Evolutionary conservation across 2,329 filamentous ascomycete species (phyloP).

Genomic region (Diaporthe australafricana): DNA sequence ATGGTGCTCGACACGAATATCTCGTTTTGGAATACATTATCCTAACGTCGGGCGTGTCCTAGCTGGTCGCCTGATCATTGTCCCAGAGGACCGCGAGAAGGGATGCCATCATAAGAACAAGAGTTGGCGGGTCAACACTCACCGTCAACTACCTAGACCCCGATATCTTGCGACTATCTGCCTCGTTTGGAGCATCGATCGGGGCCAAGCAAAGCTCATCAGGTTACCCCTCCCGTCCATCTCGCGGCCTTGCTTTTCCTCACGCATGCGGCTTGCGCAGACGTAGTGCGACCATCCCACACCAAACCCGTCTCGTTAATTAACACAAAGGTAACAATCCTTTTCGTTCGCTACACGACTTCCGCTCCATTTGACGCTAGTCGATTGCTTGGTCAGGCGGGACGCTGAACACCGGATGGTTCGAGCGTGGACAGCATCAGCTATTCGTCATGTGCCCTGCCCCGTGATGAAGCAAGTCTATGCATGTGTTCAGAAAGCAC

Average conservation of each 20-base stretch:
- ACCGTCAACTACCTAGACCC: no score
- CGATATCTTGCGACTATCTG: no score
- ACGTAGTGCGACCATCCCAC: slow-evolving; percentile 33
- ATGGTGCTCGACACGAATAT: background rate
- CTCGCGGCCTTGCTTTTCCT: background rate
- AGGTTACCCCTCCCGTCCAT: background rate
- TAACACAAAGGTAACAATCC: background rate
- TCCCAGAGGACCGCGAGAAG: no score
- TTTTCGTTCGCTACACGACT: background rate
- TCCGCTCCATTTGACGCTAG: background rate
- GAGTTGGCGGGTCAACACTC: background rate
- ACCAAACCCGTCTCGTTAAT: background rate
- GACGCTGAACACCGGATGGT: background rate
- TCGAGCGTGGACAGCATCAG: slow-evolving; percentile 16
- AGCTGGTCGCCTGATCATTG: no score
- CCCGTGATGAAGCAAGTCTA: background rate
- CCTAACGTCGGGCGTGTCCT: no score
- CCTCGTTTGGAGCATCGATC: background rate
- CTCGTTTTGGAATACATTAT: background rate
- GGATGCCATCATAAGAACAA: background rate
- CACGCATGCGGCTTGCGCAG: background rate
- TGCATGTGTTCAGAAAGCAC: background rate
- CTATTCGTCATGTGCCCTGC: slow-evolving; percentile 22
- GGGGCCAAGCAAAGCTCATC: background rate
- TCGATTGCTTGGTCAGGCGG: background rate